Base-by-base conservation (phyloP, 2,329 filamentous ascomycete species). In the Trichoderma arundinaceum region DNA sequence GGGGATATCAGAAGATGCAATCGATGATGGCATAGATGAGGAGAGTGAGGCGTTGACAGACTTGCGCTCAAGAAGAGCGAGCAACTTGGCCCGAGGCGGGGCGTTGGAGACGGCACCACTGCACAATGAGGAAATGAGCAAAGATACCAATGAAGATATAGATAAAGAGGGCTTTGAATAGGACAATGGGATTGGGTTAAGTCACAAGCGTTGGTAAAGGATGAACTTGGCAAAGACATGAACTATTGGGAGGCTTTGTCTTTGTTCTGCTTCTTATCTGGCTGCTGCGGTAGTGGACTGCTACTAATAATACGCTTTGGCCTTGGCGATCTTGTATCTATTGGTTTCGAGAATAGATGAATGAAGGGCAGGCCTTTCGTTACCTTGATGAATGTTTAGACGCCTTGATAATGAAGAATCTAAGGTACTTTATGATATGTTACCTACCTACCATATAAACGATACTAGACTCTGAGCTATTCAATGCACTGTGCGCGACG, bases 41-140 rank as follows among this genome's bases (percentile, higher is more conserved):
- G 83, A 83, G 66, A 87, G 83, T 67, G 86, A 89, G 73, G 82
- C 84, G 19, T 77, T 89, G 22, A 72, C 71, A 43, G 83, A 85
- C 57, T 76, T 79, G 56, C 79, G 82, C 32, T 83, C 85, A 3
- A 77, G 84, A 71, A 81, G 87, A 66, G 81, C 82, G 66, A 90
- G 88, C 69, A 75, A 86, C 38, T 81, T 86, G 54, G 82, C 79
- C 38, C 76, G 77, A 56, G 76, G 77, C 53, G 79, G 75, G 13
- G 70, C 72, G 6, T 76, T 88, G 48, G 86, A 87, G 74, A 83
- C 82, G 32, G 83, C 83, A 38, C 82, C 83, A 68, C 71, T 86
- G 52, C 76, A 74, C 54, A 70, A 73, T 39, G 71, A 72, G 22
- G 66, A 67, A n/a, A 67, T 64, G 35, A 70, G 67, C 38, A 68